Evolutionary conservation across 2,329 filamentous ascomycete genomes (phyloP).

Genomic region (Ceratocystis lukuohia): DNA sequence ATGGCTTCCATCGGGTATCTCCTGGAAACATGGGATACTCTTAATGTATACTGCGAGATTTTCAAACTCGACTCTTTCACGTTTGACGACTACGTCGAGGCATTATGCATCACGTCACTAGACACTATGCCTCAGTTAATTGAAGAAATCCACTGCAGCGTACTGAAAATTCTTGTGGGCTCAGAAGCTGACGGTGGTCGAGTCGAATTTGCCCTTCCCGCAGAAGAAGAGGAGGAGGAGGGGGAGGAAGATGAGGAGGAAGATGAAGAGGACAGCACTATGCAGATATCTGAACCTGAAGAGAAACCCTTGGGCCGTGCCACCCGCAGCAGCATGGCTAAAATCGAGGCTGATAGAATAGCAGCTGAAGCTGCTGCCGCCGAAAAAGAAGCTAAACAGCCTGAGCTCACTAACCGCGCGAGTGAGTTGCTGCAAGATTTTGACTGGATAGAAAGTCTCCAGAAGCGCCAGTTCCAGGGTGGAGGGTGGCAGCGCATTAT

Average conservation of each 20-base stretch:
- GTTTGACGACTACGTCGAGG: constrained; percentile 88
- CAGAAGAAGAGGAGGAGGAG: constrained; percentile 46
- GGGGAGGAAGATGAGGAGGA: constrained; percentile 47
- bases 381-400: constrained; percentile 36
- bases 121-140: constrained; percentile 71
- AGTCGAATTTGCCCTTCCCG: constrained; percentile 64
- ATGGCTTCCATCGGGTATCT: constrained; percentile 78
- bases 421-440: constrained; percentile 61
- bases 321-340: constrained; percentile 74
- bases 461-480: constrained; percentile 69
- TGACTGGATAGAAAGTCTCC: constrained; percentile 74
- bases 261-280: constrained; percentile 39
- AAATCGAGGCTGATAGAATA: constrained; percentile 59
- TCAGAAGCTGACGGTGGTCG: constrained; percentile 63
- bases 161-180: constrained; percentile 75
- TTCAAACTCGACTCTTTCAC: constrained; percentile 94
- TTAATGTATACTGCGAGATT: constrained; percentile 96
- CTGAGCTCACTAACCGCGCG: constrained; percentile 49
- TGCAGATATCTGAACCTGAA: constrained; percentile 57
- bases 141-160: constrained; percentile 79
- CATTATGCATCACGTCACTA: constrained; percentile 63
- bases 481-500: constrained; percentile 89
- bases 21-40: constrained; percentile 86
- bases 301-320: constrained; percentile 54
- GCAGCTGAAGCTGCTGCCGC: constrained; percentile 46